Base-by-base conservation (phyloP, 2,329 filamentous ascomycete species). In the Myriosclerotinia scirpicola region DNA sequence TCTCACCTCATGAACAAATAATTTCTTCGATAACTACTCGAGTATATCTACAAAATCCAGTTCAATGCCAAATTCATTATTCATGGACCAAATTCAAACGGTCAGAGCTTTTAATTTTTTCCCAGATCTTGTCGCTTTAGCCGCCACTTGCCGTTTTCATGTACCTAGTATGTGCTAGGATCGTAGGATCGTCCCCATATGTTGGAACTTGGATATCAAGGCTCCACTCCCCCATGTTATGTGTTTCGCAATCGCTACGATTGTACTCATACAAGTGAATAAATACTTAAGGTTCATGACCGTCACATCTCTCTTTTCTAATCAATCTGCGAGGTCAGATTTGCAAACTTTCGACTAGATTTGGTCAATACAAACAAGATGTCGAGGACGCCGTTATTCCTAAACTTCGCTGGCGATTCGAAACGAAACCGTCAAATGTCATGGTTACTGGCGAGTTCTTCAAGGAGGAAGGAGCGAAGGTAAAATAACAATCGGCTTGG, bases 401-500 rank as follows among this genome's bases (percentile, higher is more conserved):
- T 72, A 12, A 73, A 70, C 22, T 68, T 71, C 14, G 56, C 40
- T 61, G 63, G 61, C 63, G 55, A 66, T 48, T 66, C 69, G 17
- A 54, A 66, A 53, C 66, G 63, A 34, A 68, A 66, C 26, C 65
- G 66, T 11, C 53, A 70, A 54, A 65, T 71, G 48, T 73, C 69
- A 15, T 70, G 62, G 42, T 71, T 74, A 5, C 63, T 75, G 11
- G 74, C 74, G 3, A 73, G 74, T 56, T 71, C 68, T 26, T 73
- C 72, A 0, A 68, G 75, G 42, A 75, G 73, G 63, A 75, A 75
- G 53, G 72, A 75, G 48, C 68, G 74, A 71, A 71, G 74, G 74
- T 75, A 56, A 50, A 63, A 20, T 9, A 48, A 38, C 2, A 48
- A 20, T 14, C n/a, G 22, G 14, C 3, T 5, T n/a, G n/a, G 20